Base-by-base conservation (phyloP, 441 rosid species). In the Rhodomyrtus psidioides region DNA sequence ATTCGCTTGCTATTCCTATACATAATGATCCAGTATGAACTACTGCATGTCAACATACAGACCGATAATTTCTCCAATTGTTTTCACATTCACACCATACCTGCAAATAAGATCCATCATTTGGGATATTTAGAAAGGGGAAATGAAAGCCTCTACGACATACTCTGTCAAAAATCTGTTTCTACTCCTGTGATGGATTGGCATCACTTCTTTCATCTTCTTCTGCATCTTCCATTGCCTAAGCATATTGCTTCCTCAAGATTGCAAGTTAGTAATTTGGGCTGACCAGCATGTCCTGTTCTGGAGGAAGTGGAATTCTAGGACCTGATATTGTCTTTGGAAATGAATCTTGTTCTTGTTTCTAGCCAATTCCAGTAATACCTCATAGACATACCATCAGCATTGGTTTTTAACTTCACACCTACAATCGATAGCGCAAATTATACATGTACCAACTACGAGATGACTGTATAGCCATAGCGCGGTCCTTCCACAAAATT, bases 301-400 rank as follows among this genome's bases (percentile, higher is more conserved):
- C 99, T 6, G 97, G 96, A 10, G 99, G 99, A 4, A 96, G 98
- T 2, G 97, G 92, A 75, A 95, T 89, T 21, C 95, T 94, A 0
- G 94, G 95, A 82, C 94, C 97, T 27, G 93, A 87, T 39, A 93
- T 90, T 49, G 96, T 85, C 91, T 92, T 97, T 1, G 99, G 99
- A 84, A 97, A 86, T 51, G 98, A 82, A 94, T 91, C 87, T 94
- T 96, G 92, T 96, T 97, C 91, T 97, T 92, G 88, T 89, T 97
- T 84, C 93, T 92, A 53, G 99, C 97, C 83, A 96, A 86, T 57
- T 96, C 98, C 30, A 95, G 89, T 55, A 96, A 86, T 28, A 96
- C 95, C 98, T 97, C 89, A 34, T 9, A 17, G 44, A 83, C n/a
- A 65, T 30, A 53, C 54, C 5, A 62, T 53, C 24, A 74, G 60